These are phyloP conservation scores for Geotrichum australiense DNA, from an alignment of 1,139 yeast species.

Conservation along the genomic window DNA sequence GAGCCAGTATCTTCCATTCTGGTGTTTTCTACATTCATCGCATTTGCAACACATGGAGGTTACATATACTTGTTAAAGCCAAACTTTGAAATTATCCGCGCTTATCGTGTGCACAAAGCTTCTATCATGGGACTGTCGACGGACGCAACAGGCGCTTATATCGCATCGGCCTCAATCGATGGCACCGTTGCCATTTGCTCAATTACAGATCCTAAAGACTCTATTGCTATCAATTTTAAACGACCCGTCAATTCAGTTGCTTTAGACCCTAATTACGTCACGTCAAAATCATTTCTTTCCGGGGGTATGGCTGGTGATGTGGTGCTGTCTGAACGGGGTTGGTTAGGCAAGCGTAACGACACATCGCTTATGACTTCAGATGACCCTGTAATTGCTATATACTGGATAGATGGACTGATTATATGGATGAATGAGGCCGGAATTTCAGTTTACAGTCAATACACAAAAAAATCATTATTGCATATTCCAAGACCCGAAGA, in stretches of 20 bases:
- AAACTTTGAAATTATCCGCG: constrained; percentile 50
- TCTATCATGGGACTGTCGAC: constrained; percentile 63
- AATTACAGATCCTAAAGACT: constrained; percentile 52
- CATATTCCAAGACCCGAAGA: constrained; percentile 52
- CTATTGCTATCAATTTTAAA: constrained; percentile 72
- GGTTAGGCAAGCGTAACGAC: constrained; percentile 82
- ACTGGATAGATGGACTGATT: constrained; percentile 50
- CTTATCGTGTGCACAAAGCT: constrained; percentile 80
- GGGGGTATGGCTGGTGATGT: constrained; percentile 93
- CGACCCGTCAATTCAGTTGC: constrained; percentile 87
- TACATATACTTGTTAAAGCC: constrained; percentile 59
- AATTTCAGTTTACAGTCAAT: constrained; percentile 38
- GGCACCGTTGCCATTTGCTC: constrained; percentile 86
- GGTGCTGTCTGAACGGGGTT: constrained; percentile 63
- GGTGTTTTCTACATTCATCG: constrained; percentile 52
- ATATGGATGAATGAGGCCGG: constrained; percentile 88
- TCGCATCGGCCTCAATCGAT: constrained; percentile 88
- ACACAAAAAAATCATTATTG: constrained; percentile 33
- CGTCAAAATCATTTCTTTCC: constrained; percentile 59
- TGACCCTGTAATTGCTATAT: constrained; percentile 69
- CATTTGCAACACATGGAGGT: constrained; percentile 90
- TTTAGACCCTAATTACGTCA: constrained; percentile 59
- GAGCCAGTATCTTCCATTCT: constrained; percentile 73
- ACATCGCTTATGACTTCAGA: constrained; percentile 51
- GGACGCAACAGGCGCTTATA: constrained; percentile 51